Percentiles rank a stretch among this genome's conserved stretches.
These are phyloP conservation scores for Aspergillus kassunensis DNA, from an alignment of 495 filamentous ascomycete species.

Conservation along the genomic window DNA sequence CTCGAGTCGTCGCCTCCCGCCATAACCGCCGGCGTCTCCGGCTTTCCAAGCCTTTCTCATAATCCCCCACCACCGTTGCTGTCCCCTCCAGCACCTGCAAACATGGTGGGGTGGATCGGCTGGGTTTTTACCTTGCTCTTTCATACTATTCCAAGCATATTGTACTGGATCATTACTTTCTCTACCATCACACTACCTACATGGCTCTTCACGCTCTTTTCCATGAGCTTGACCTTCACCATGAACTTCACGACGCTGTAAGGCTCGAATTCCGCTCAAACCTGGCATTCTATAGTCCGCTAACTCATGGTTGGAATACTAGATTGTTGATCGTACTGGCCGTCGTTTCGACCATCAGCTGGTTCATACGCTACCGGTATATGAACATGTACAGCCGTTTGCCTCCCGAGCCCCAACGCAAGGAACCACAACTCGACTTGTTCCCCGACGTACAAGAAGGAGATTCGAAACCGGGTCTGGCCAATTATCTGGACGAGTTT, in stretches of 20 bases:
- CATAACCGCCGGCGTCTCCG: conserved; percentile 19
- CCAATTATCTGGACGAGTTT: conserved; percentile 96
- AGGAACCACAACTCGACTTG: conserved; percentile 90
- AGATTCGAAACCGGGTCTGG: conserved; percentile 82
- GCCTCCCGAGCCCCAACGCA: conserved; percentile 89
- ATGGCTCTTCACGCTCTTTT: conserved; percentile 88
- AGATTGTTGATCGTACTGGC: conserved; percentile 74
- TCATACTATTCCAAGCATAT: conserved; percentile 60
- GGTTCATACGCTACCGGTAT: conserved; percentile 90
- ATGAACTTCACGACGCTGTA: conserved; percentile 98
- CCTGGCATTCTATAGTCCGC: neutral
- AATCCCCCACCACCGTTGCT: conserved; percentile 25
- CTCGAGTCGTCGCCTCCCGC: conserved; percentile 20
- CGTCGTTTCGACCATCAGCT: conserved; percentile 76
- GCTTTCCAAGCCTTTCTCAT: conserved; percentile 21
- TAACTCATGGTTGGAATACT: conserved; percentile 13
- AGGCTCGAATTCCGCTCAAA: conserved; percentile 21
- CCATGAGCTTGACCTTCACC: conserved; percentile 92
- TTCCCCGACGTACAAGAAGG: conserved; percentile 91
- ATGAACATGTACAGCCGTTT: conserved; percentile 93
- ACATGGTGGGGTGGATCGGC: conserved; percentile 44
- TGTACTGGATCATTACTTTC: conserved; percentile 83
- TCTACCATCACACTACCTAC: conserved; percentile 84
- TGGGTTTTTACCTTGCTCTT: conserved; percentile 42
- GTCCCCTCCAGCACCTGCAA: conserved; percentile 31